phyloP scores from a whole-genome alignment of 371 early-diverging fungal genomes.

The Choanephora cucurbitarum region DNA sequence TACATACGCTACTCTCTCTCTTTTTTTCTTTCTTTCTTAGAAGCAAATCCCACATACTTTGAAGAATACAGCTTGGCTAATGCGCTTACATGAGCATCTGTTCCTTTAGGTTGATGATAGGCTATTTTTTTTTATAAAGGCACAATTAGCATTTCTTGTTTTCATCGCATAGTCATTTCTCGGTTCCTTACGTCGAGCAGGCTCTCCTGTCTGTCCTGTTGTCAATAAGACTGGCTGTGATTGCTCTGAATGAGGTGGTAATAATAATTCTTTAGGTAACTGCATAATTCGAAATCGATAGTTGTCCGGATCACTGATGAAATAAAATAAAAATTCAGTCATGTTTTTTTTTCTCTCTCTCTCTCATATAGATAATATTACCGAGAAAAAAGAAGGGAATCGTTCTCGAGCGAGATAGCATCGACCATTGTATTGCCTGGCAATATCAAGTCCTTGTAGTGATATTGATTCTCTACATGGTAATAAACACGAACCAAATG shows the following conservation, averaged over 20 bases:
- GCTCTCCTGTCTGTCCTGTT: constrained; percentile 25
- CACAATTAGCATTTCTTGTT: background rate
- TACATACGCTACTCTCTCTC: too few species aligned
- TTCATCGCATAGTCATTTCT: background rate
- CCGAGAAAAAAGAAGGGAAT: constrained; percentile 41
- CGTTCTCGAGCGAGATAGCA: constrained; percentile 37
- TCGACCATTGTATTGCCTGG: constrained; percentile 43
- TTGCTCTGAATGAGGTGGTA: constrained; percentile 32
- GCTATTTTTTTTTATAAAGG: constrained; percentile 6
- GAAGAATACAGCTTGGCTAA: constrained; percentile 35
- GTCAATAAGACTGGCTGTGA: constrained; percentile 14
- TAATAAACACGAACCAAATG: constrained; percentile 45
- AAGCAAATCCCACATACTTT: constrained; percentile 19
- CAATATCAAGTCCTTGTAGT: constrained; percentile 41
- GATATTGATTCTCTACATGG: constrained; percentile 7
- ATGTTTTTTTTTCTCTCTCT: too few species aligned
- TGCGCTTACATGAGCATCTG: constrained; percentile 22
- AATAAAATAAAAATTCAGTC: too few species aligned
- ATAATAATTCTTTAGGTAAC: constrained; percentile 28
- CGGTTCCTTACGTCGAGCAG: constrained; percentile 26
- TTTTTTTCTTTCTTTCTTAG: too few species aligned
- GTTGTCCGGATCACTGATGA: constrained; percentile 45
- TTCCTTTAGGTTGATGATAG: constrained; percentile 30
- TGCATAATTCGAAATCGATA: constrained; percentile 35
- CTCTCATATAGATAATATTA: too few species aligned